Evolutionary conservation across 495 filamentous ascomycete species (phyloP), one percentile per base, ranked within the genome.

Genomic region (Aspergillus egyptiacus): DNA sequence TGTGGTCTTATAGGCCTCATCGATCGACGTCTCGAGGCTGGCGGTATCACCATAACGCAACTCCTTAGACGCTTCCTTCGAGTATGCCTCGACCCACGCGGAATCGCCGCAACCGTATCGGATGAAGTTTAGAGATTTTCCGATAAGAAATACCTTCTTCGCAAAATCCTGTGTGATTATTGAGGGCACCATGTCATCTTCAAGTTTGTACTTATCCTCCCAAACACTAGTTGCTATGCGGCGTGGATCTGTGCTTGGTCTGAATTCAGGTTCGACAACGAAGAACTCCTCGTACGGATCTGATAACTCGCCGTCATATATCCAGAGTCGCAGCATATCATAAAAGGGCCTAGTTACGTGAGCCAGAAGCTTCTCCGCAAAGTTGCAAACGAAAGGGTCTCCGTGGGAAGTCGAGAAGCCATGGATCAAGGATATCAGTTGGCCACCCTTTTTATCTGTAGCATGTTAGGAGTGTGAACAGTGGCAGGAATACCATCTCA

Each of bases 91-190:
- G 5, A 99, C 94, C 94, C 94, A 99, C 22, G 82, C 84, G 33
- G 89, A 85, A 57, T 99, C 94, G 6, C 84, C 83, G 62, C 94
- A 99, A 52, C 86, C 87, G 67, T 95, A 87, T 30, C 91, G 86
- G 64, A 97, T 96, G 68, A 99, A 99, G 67, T 99, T 99, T 19
- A 99, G 71, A 10, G 89, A 94, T 65, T 99, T 99, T 27, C 94
- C 94, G 55, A 97, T 99, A 8, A 97, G 71, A 55, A 96, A 97
- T 17, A 96, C 85, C 59, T 96, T 96, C 46, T 93, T 85, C 0
- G 93, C 88, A 68, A 97, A 96, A 24, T 95, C 87, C 41, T 82
- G 77, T 3, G 87, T 91, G 36, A 96, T 87, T 51, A 99, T 96
- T 27, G 83, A 88, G 5, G 94, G 94, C 15, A 96, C 82, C 84